Percentiles rank a stretch among this genome's conserved stretches.
Evolutionary conservation across 768 basidiomycete species (phyloP).

Genomic region (Nevesoporus exiguus): DNA sequence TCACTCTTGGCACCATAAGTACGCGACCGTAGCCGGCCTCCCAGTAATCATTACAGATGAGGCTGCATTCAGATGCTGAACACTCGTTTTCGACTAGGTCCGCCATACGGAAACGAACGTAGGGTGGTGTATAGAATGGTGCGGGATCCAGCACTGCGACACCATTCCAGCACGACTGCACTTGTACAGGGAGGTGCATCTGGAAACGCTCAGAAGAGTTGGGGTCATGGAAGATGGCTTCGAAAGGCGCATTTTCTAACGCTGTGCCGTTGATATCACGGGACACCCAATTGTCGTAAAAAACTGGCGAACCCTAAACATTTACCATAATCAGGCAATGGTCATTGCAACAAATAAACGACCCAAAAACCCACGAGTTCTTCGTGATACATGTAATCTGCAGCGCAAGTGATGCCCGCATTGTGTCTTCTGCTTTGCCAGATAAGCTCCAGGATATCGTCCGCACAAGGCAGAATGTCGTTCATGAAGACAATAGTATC

Average conservation of each 20-base stretch:
- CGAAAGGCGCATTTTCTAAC: constrained; percentile 96
- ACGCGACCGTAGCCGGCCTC: constrained; percentile 93
- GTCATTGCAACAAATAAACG: not conserved
- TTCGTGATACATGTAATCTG: constrained; percentile 99
- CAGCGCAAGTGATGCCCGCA: constrained; percentile 96
- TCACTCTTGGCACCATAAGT: constrained; percentile 96
- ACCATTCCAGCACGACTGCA: constrained; percentile 99
- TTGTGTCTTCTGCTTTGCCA: constrained; percentile 92
- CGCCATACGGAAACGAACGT: constrained; percentile 96
- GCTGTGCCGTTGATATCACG: constrained; percentile 98
- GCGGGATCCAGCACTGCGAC: constrained; percentile 94
- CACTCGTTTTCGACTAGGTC: constrained; percentile 84
- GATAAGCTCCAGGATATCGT: constrained; percentile 96
- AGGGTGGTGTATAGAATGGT: constrained; percentile 89
- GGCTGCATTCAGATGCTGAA: constrained; percentile 90
- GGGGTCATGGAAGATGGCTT: constrained; percentile 85
- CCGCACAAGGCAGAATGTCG: constrained; percentile 96
- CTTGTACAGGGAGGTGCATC: constrained; percentile 89
- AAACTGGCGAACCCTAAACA: constrained; percentile 74
- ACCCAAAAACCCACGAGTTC: constrained; percentile 61
- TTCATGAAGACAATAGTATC: constrained; percentile 99
- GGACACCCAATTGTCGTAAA: constrained; percentile 99
- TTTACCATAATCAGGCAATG: not conserved
- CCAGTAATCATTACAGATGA: constrained; percentile 99
- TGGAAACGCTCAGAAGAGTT: constrained; percentile 80